phyloP scores from a whole-genome alignment of 352 stramenopile species.

The Phytophthora cactorum region DNA sequence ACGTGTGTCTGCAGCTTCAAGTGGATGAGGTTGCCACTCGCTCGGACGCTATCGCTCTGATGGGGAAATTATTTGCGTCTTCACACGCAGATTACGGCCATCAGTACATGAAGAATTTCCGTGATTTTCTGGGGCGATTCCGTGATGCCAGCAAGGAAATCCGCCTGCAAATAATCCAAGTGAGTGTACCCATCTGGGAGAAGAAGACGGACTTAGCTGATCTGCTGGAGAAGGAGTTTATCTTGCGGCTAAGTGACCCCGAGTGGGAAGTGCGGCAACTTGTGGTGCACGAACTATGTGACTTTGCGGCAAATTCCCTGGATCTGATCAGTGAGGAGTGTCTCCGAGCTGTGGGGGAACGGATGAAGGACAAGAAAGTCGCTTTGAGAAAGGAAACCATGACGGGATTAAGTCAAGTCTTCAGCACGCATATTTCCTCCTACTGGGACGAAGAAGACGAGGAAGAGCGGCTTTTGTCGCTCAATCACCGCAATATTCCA shows the following conservation, averaged over 20 bases:
- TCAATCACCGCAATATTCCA: constrained; percentile 43
- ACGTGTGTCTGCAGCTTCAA: constrained; percentile 87
- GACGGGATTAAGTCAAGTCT: constrained; percentile 88
- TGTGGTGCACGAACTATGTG: constrained; percentile 82
- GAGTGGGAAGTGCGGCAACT: constrained; percentile 86
- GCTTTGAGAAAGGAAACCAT: constrained; percentile 86
- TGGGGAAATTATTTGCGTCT: constrained; percentile 84
- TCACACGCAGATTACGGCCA: constrained; percentile 73
- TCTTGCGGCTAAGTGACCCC: constrained; percentile 70
- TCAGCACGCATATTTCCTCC: constrained; percentile 68
- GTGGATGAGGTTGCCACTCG: constrained; percentile 87
- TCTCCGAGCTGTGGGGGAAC: constrained; percentile 77
- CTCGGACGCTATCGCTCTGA: constrained; percentile 73
- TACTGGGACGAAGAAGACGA: constrained; percentile 49
- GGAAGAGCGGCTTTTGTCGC: constrained; percentile 25
- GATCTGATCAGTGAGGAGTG: constrained; percentile 71
- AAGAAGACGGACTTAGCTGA: constrained; percentile 63
- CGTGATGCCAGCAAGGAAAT: constrained; percentile 89
- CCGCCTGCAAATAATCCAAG: constrained; percentile 83
- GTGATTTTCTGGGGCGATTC: constrained; percentile 87
- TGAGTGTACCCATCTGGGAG: constrained; percentile 75
- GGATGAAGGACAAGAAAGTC: constrained; percentile 91
- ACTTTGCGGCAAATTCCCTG: constrained; percentile 77
- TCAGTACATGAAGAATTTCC: constrained; percentile 85
- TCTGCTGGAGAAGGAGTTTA: constrained; percentile 78